Base-by-base conservation (phyloP, 1,284 basidiomycete species). In the Grifola frondosa region DNA sequence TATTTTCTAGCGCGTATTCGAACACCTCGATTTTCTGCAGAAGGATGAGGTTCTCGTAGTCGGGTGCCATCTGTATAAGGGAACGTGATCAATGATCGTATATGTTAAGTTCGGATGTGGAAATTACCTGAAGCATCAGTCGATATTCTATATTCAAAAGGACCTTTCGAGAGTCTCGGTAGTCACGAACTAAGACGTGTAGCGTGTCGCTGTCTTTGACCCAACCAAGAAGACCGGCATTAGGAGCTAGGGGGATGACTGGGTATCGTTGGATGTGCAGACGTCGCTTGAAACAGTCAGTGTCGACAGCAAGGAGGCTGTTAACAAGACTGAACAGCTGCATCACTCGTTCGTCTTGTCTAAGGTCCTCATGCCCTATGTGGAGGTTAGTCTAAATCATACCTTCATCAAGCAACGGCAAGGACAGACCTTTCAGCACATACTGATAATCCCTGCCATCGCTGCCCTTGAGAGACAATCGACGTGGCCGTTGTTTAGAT, bases 1-100 rank as follows among this genome's bases (percentile, higher is more conserved):
- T 99, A 60, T 99, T 99, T 68, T 99, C 96, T 30, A 99, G 75
- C 4, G 97, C 96, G 60, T 99, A 99, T 66, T 99, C 94, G 68
- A 99, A 99, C 15, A 99, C 97, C 64, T 99, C 97, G 30, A 99
- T 92, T 73, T 99, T 99, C 67, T 99, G 95, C 48, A 99, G 78
- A 3, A 98, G 74, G 23, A 91, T 94, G 30, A 99, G 73, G 57
- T 88, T 89, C 67, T 99, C 97, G 65, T 99, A 99, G 66, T 99
- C 97, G 8, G 97, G 96, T 10, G 97, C 96, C 96, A 99, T 99
- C 89, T 98, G 59, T 6, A 22, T 13, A 30, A 23, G n/a, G n/a
- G n/a, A n/a, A n/a, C n/a, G n/a, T n/a, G n/a, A n/a, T 36, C 8
- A 48, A 16, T 30, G n/a, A n/a, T n/a, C n/a, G n/a, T n/a, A n/a